phyloP scores from a whole-genome alignment of 345 rosid species.

The Citrus hindsii region DNA sequence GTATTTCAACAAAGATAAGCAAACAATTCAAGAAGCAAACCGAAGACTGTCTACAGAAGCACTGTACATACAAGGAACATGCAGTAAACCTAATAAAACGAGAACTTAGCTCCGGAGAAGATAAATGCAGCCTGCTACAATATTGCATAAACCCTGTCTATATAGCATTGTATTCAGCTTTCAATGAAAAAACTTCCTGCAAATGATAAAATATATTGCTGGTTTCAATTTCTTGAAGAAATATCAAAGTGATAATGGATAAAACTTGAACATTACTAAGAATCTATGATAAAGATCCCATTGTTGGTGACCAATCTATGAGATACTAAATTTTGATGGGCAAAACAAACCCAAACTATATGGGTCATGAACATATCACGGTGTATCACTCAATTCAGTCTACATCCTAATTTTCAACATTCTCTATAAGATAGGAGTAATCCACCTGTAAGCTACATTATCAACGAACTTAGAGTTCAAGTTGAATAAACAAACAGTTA shows the following conservation, averaged over 20 bases:
- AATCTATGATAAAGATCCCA: neutral
- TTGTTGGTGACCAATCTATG: neutral
- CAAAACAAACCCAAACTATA: neutral
- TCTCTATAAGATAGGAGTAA: neutral
- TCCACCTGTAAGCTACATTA: neutral
- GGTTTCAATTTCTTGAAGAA: neutral
- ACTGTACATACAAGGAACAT: neutral
- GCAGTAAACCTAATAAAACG: neutral
- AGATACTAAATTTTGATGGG: neutral
- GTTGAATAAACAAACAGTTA: neutral
- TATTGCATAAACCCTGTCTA: neutral
- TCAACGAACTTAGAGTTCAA: neutral
- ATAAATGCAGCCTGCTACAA: neutral
- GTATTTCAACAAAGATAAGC: neutral
- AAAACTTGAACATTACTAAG: neutral
- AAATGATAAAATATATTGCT: neutral
- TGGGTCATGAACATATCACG: neutral
- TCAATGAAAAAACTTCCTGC: conserved; percentile 12
- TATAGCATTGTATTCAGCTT: neutral
- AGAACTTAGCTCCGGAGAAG: neutral
- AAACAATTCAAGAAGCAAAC: neutral
- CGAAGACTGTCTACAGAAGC: neutral
- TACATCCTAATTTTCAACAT: neutral
- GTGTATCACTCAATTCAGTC: neutral
- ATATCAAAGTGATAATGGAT: neutral